Evolutionary conservation across 106 monocot genomes (phyloP).

Genomic region (Dendrobium catenatum): DNA sequence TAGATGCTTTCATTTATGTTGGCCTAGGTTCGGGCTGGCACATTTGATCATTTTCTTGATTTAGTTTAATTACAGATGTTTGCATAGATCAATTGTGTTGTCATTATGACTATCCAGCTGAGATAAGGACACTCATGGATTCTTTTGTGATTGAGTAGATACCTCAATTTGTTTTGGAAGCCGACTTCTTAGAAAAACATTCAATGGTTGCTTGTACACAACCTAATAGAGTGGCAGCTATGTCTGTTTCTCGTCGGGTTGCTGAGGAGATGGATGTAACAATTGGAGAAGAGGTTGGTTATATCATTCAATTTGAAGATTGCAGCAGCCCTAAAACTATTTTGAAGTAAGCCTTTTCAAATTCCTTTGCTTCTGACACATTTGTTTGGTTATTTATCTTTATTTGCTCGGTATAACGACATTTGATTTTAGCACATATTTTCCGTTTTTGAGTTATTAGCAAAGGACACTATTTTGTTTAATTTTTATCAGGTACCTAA

Average conservation of each 20-base stretch:
- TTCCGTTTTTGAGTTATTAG: not conserved
- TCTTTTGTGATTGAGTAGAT: conserved; percentile 31
- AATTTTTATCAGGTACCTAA: conserved; percentile 43
- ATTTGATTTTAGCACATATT: not conserved
- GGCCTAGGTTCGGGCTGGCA: not conserved
- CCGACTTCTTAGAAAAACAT: conserved; percentile 38
- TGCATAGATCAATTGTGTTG: not conserved
- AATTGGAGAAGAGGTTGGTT: conserved; percentile 81
- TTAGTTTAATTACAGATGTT: not conserved
- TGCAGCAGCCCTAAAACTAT: conserved; percentile 71
- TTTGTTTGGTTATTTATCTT: not conserved
- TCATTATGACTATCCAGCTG: too few species aligned
- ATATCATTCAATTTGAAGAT: conserved; percentile 72
- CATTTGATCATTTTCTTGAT: not conserved
- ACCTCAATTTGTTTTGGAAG: conserved; percentile 72
- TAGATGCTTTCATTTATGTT: not conserved
- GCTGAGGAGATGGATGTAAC: conserved; percentile 83
- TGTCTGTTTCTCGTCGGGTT: conserved; percentile 67
- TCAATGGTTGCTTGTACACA: conserved; percentile 71
- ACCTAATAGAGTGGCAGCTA: conserved; percentile 70
- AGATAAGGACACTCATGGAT: not conserved
- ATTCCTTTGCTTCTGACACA: not conserved
- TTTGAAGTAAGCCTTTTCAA: conserved; percentile 42
- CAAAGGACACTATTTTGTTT: not conserved
- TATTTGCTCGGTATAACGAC: not conserved